Evolutionary conservation across 1,284 basidiomycete species (phyloP), one percentile per base, ranked within the genome.

Genomic region (Heliocybe sulcata): DNA sequence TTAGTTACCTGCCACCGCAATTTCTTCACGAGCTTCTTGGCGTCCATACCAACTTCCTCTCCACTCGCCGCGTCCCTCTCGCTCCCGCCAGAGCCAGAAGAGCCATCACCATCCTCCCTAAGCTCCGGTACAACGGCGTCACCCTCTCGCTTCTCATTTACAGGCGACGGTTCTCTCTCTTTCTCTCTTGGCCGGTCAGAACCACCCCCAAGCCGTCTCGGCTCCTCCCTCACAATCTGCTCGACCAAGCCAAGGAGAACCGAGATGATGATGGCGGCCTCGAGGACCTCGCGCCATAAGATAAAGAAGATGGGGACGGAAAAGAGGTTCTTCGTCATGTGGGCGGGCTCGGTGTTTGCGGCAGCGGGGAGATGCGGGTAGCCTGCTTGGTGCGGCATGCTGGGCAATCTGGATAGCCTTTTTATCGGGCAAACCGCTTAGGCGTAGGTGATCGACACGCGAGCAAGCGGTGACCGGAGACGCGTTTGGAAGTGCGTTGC

Each of bases 271-370:
- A 95, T 88, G 53, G 83, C 85, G 8, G 91, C 90, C 74, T 96
- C 92, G 60, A 96, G 79, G 1, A 90, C 86, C 77, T 96, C 92
- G 60, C 93, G 82, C 63, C 95, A 90, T 65, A 92, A 82, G 68
- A 94, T 92, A 77, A 94, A 91, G 73, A 91, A 93, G 59, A 92
- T 88, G 64, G 89, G 81, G 54, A 90, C 77, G 57, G 86, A 89
- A 71, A 92, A 92, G 57, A 90, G 72, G 64, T 81, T 77, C 60
- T 75, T 73, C 47, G 77, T 72, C 84, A 87, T 87, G 29, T 31
- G 29, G 59, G 53, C 14, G 54, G 54, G 55, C 33, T 51, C 55
- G 50, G 54, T 47, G 54, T 35, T 56, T 54, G 45, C 38, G 58
- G 56, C 53, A 56, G 51, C 54, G 58, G 20, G 33, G 10, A 23